Evolutionary conservation across 495 filamentous ascomycete genomes (phyloP), one percentile per base, ranked within the genome.

Genomic region (Aspergillus olivimuriae): DNA sequence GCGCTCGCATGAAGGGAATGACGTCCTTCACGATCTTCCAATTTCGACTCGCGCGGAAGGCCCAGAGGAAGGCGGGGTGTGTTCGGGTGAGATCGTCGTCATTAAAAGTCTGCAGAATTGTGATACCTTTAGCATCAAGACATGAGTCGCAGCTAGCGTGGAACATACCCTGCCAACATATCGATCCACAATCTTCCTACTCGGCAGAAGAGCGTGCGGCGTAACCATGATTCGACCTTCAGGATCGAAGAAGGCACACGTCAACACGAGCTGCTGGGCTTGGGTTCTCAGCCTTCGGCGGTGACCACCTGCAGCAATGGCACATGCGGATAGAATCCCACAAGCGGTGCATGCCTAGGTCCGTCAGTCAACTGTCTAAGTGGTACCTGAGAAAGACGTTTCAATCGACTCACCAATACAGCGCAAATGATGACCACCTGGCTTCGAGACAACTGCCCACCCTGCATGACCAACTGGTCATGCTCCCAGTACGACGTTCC

Each of bases 11-110:
- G 18, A 75, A 75, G 10, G 80, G 76, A 23, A 94, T 66, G 9
- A 91, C 68, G 20, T 80, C 74, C 37, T 70, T 72, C 15, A 95
- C 69, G 17, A 75, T 71, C 5, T 61, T 55, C 89, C 89, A 95
- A 57, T 87, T 78, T 17, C 81, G 75, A 26, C 83, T 84, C 10
- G 86, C 85, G 43, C 85, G 77, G 57, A 86, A 94, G 35, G 89
- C 77, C 89, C 89, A 95, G 21, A 89, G 79, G 59, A 92, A 95
- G 9, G 87, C 79, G 2, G 84, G 80, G 55, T 95, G 88, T 11
- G 76, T 75, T 31, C 82, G 80, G 24, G 79, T 80, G 51, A 95
- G 88, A 21, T 79, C 74, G 39, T 94, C 87, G 41, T 86, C 76
- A 47, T 63, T 65, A 47, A 85, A 83, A 2, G 78, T 81, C 75